Evolutionary conservation across 345 rosid species (phyloP), one percentile per base, ranked within the genome.

Genomic region (Salix dunnii): DNA sequence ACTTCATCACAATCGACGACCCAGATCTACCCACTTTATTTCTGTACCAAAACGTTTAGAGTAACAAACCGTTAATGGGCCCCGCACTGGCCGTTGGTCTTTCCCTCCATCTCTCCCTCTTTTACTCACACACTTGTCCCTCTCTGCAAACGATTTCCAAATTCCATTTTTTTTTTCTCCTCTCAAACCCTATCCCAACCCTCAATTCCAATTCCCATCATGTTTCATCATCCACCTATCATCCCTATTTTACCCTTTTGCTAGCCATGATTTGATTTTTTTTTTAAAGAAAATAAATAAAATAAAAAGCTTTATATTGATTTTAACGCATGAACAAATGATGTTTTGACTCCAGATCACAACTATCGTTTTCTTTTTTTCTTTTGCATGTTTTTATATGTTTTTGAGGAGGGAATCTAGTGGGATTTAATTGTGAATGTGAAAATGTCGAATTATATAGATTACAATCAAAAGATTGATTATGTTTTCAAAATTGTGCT

Each of bases 381-480:
- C 12, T 10, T 6, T 5, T 20, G 23, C 58, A 51, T 51, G 3
- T n/a, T 51, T 51, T 51, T 51, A 0, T 51, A 20, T 51, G 23
- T 51, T 51, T 18, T 51, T 51, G n/a, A 23, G 58, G 49, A 38
- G 36, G 18, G 51, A 60, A 70, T 17, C 62, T 40, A 30, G 66
- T 35, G 43, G 43, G 61, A 60, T 55, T 78, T 49, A 71, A 36
- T 49, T 61, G 71, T 9, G 58, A n/a, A 18, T 7, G 73, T 58
- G 55, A 66, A 8, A 82, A 85, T 92, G 97, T 87, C 97, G 75
- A 92, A 90, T 84, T 80, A 87, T 79, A 89, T 91, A 82, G 94
- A 92, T 86, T 92, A 84, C 77, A 92, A 85, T 68, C 93, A 90
- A 74, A 92, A 90, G 91, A 88, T 92, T 82, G 94, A 92, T 83